Percentiles rank a stretch among this genome's conserved stretches.
Evolutionary conservation across 192 early-diverging fungal genomes (phyloP).

Genomic region (Spizellomyces sp.): DNA sequence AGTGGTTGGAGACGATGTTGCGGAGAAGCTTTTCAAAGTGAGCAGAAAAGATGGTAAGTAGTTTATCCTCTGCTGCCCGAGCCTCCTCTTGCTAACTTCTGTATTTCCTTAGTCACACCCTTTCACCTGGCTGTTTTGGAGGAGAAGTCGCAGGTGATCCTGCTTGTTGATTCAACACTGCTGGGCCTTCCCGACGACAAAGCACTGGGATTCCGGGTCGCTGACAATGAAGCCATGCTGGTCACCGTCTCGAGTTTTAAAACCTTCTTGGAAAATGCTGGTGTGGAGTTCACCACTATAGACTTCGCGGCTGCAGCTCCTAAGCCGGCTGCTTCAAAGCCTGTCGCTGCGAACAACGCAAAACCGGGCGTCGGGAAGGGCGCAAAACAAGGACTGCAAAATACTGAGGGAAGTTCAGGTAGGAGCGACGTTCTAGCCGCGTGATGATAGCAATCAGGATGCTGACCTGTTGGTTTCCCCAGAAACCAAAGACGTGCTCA

Average conservation of each 20-base stretch:
- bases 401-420: constrained; percentile 7
- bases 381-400: constrained; percentile 13
- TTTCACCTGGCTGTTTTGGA: constrained; percentile 69
- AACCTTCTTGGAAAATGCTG: constrained; percentile 56
- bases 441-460: no score
- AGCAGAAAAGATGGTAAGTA: constrained; percentile 26
- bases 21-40: constrained; percentile 5
- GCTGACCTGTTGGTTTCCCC: no score
- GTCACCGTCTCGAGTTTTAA: constrained; percentile 57
- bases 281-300: constrained; percentile 48
- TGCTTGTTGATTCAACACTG: constrained; percentile 75
- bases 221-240: constrained; percentile 59
- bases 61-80: not conserved
- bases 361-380: constrained; percentile 13
- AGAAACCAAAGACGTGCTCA: constrained; percentile 63
- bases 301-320: constrained; percentile 57
- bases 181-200: constrained; percentile 41
- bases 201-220: constrained; percentile 69
- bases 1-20: constrained; percentile 26
- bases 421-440: no score
- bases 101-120: constrained; percentile 63
- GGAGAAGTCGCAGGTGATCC: constrained; percentile 61
- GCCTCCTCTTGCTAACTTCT: constrained; percentile 21
- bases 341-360: constrained; percentile 43
- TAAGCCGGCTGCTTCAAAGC: constrained; percentile 42